phyloP scores from a whole-genome alignment of 495 filamentous ascomycete species.

The Aspergillus affinis region DNA sequence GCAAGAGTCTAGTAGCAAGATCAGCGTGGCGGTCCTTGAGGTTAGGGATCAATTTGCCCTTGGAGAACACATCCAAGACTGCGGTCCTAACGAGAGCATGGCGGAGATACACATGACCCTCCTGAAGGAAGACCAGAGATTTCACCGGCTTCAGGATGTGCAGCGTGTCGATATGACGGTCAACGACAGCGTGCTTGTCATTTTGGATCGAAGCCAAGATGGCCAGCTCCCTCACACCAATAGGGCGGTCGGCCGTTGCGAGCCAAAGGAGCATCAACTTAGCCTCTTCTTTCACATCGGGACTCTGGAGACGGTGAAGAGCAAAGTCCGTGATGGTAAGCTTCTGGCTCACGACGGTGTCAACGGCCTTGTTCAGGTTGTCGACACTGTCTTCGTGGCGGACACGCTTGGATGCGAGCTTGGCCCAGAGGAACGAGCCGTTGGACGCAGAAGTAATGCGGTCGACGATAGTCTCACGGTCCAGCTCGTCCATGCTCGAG shows the following conservation, averaged over 20 bases:
- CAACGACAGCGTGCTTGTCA: conserved; percentile 30
- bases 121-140: conserved; percentile 32
- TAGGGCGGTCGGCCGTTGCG: conserved; percentile 36
- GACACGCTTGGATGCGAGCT: conserved; percentile 34
- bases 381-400: conserved; percentile 26
- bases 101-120: conserved; percentile 37
- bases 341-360: conserved; percentile 28
- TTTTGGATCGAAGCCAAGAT: conserved; percentile 31
- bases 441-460: conserved; percentile 33
- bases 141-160: conserved; percentile 28
- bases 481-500: conserved; percentile 10
- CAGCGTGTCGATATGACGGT: conserved; percentile 25
- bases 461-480: conserved; percentile 30
- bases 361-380: conserved; percentile 28
- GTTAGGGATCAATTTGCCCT: conserved; percentile 34
- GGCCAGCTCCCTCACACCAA: conserved; percentile 30
- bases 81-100: conserved; percentile 37
- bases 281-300: conserved; percentile 26
- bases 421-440: conserved; percentile 43
- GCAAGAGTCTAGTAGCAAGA: conserved; percentile 31
- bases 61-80: conserved; percentile 32
- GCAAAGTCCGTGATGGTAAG: conserved; percentile 31
- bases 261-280: conserved; percentile 40
- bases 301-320: conserved; percentile 19
- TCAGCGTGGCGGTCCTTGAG: conserved; percentile 40